Percentiles rank a stretch among this genome's conserved stretches.
These are phyloP conservation scores for Cladosporium austrohemisphaericum DNA, from an alignment of 2,329 filamentous ascomycete genomes.

Conservation along the genomic window DNA sequence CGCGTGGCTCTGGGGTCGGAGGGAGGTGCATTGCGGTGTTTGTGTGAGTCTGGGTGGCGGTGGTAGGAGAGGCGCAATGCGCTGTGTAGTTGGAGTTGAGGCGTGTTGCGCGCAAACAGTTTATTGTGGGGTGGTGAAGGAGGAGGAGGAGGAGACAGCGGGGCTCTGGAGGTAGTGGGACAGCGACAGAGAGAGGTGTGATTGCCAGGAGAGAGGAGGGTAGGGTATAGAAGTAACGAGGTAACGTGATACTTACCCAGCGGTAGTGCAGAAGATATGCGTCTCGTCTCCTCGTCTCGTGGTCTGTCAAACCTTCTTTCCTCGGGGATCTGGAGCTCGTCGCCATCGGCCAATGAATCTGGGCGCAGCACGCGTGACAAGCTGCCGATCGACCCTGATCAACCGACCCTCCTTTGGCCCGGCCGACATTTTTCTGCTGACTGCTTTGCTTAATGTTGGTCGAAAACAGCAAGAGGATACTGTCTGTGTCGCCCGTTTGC, in stretches of 20 bases:
- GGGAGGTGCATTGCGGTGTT: slow-evolving; percentile 52
- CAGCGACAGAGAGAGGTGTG: neutral
- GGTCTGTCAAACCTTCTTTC: too few relatives aligned
- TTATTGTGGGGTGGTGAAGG: neutral
- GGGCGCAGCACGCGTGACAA: too few relatives aligned
- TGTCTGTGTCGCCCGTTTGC: too few relatives aligned
- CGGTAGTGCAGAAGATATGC: too few relatives aligned
- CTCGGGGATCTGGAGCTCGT: too few relatives aligned
- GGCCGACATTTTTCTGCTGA: too few relatives aligned
- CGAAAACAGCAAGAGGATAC: too few relatives aligned
- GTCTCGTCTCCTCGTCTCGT: too few relatives aligned
- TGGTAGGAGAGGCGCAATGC: neutral
- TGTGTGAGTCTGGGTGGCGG: neutral
- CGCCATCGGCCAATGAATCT: too few relatives aligned
- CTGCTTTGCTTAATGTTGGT: too few relatives aligned
- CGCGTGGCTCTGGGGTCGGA: slow-evolving; percentile 52
- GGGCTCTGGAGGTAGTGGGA: neutral
- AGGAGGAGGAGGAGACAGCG: neutral
- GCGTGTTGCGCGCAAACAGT: slow-evolving; percentile 1
- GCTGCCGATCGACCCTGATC: too few relatives aligned
- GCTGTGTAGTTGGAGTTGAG: neutral
- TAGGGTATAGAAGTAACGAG: neutral
- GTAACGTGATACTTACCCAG: neutral
- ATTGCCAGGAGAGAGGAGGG: neutral
- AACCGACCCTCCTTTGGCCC: too few relatives aligned